Base-by-base conservation (phyloP, 768 basidiomycete species). In the Tulasnella sp. region DNA sequence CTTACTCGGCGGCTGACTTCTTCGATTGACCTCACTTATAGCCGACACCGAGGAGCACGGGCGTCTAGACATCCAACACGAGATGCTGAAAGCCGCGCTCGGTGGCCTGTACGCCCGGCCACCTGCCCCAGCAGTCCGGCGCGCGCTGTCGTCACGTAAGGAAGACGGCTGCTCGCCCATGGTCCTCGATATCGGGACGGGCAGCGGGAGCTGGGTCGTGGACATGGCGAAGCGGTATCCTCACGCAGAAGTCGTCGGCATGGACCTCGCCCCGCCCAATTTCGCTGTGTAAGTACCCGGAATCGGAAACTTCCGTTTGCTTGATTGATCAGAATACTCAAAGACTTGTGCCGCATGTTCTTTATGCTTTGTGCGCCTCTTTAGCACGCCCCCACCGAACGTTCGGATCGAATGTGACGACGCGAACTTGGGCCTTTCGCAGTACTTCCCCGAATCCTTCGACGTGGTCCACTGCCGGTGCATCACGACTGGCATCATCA, bases 151-250 rank as follows among this genome's bases (percentile, higher is more conserved):
- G 28, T 60, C 77, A 11, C 28, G 64, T 16, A 64, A 69, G 11
- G 48, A 78, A 6, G 60, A 78, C n/a, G 58, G 42, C 4, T 28
- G 42, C 4, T 28, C 48, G 3, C 77, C 77, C 40, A 60, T 60
- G 40, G 77, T 78, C 14, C 42, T 78, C 40, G 77, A 78, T 42
- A 78, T 78, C 40, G 77, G 77, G 41, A 78, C 77, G 20, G 77
- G 77, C 4, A 58, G 48, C 14, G 77, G 77, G 8, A 60, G 34
- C 44, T 78, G 77, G 77, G 76, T 46, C 54, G 46, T 76, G n/a
- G 76, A 76, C 31, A 76, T 76, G 76, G 76, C 46, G 20, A 46
- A 28, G 34, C 76, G 31, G 9, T 76, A 50, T 46, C 76, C 76
- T 22, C 76, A 76, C 34, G 76, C 76, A n/a, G 76, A 76, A 5